Conservation (phyloP, 495 filamentous ascomycete species). For the Neurospora sp. region DNA sequence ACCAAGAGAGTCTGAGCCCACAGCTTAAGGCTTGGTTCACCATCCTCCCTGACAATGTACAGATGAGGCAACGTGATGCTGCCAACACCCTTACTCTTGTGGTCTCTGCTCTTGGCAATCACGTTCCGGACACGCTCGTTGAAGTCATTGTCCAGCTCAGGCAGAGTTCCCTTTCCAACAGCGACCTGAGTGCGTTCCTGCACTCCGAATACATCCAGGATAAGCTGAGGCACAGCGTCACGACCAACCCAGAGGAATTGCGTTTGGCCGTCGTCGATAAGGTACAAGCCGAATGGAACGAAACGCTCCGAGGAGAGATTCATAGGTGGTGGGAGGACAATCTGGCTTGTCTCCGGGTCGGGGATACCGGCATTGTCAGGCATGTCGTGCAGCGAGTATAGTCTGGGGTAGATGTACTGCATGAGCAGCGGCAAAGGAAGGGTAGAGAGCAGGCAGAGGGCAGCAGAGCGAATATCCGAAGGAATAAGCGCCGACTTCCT, state of each 20-base stretch:
- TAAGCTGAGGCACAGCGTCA: constrained; percentile 81
- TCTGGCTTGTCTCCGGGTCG: constrained; percentile 76
- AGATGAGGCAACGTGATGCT: constrained; percentile 86
- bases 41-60: constrained; percentile 90
- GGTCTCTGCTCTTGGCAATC: constrained; percentile 81
- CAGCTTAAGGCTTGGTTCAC: constrained; percentile 86
- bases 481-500: constrained; percentile 94
- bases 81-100: constrained; percentile 73
- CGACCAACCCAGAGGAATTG: constrained; percentile 97
- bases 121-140: constrained; percentile 87
- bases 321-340: constrained; percentile 69
- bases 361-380: constrained; percentile 85
- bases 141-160: constrained; percentile 89
- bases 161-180: constrained; percentile 80
- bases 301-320: constrained; percentile 84
- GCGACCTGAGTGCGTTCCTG: constrained; percentile 69
- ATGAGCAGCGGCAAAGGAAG: constrained; percentile 84
- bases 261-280: constrained; percentile 94
- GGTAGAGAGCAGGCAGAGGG: constrained; percentile 85
- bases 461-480: constrained; percentile 87
- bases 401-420: constrained; percentile 90
- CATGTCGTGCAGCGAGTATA: constrained; percentile 97
- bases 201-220: constrained; percentile 82
- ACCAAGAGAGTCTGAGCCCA: constrained; percentile 96
- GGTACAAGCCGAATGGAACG: constrained; percentile 88